Evolutionary conservation across 2,329 filamentous ascomycete genomes (phyloP).

Genomic region (Fusarium guadeloupense): DNA sequence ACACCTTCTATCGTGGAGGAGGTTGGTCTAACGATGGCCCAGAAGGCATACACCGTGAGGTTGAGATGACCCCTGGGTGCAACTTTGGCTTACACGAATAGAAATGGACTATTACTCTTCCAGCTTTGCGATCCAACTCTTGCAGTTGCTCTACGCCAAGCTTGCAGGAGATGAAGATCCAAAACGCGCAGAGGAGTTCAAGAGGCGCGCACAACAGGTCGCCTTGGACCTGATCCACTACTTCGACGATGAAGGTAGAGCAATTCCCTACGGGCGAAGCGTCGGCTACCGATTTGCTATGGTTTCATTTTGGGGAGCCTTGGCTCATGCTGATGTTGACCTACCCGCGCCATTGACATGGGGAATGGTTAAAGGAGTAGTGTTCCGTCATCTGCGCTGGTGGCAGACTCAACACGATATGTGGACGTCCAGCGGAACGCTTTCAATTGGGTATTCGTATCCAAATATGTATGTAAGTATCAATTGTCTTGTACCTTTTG

Average conservation of each 20-base stretch:
- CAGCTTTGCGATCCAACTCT: slow-evolving; percentile 82
- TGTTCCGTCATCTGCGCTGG: slow-evolving; percentile 79
- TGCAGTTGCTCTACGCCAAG: slow-evolving; percentile 80
- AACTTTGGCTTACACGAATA: slow-evolving; percentile 37
- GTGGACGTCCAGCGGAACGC: slow-evolving; percentile 77
- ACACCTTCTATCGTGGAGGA: slow-evolving; percentile 83
- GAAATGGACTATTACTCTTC: slow-evolving; percentile 89
- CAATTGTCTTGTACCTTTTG: background rate
- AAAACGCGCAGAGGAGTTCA: slow-evolving; percentile 73
- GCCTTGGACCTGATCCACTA: slow-evolving; percentile 80
- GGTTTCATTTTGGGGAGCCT: slow-evolving; percentile 83
- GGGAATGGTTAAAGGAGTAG: slow-evolving; percentile 81
- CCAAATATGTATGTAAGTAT: slow-evolving; percentile 74
- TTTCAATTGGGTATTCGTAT: slow-evolving; percentile 81
- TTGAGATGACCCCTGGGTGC: background rate
- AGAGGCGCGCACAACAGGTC: slow-evolving; percentile 70
- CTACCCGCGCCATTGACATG: slow-evolving; percentile 76
- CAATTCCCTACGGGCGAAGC: slow-evolving; percentile 80
- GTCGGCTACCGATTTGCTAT: slow-evolving; percentile 86
- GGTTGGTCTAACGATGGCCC: slow-evolving; percentile 88
- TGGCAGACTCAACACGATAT: slow-evolving; percentile 81
- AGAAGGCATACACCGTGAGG: slow-evolving; percentile 73
- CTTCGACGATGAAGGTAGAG: slow-evolving; percentile 75
- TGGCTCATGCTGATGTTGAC: slow-evolving; percentile 79
- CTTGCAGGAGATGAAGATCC: slow-evolving; percentile 74